These are phyloP conservation scores for Suillus lakei DNA, from an alignment of 768 basidiomycete genomes.

Conservation along the genomic window DNA sequence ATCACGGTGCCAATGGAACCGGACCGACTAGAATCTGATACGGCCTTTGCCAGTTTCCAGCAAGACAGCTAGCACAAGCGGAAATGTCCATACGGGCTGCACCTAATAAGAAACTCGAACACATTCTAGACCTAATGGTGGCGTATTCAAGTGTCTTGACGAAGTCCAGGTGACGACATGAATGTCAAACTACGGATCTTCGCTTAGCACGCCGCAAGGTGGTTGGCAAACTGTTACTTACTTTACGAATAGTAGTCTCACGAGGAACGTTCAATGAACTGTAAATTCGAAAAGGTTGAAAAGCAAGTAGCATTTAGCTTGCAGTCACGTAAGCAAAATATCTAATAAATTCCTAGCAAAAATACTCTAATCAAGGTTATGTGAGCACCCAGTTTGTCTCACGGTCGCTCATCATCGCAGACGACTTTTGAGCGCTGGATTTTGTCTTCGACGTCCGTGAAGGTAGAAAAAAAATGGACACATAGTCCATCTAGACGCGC, in stretches of 20 bases:
- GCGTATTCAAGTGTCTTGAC: not conserved
- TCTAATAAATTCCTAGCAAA: too few species aligned
- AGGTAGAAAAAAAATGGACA: conserved; percentile 26
- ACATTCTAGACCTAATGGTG: not conserved
- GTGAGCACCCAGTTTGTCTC: conserved; percentile 4
- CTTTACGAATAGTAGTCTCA: too few species aligned
- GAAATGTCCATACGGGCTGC: not conserved
- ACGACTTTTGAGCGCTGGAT: conserved; percentile 7
- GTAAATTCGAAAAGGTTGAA: too few species aligned
- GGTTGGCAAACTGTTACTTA: too few species aligned
- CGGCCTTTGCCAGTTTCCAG: not conserved
- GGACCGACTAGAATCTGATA: conserved; percentile 5
- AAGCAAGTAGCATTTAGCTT: too few species aligned
- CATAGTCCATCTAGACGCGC: conserved; percentile 18
- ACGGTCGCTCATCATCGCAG: conserved; percentile 4
- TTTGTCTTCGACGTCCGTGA: conserved; percentile 10
- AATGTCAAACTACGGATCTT: not conserved
- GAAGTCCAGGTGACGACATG: not conserved
- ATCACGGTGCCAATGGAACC: conserved; percentile 9
- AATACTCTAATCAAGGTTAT: not conserved
- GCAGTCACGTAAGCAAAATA: too few species aligned
- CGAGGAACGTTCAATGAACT: too few species aligned
- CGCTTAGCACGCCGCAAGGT: not conserved
- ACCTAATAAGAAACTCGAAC: not conserved
- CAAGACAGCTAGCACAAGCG: not conserved